A percentile compares a stretch with the other conserved stretches of the same genome.
phyloP scores from a whole-genome alignment of 108 stramenopile species.

The Seminavis robusta region DNA sequence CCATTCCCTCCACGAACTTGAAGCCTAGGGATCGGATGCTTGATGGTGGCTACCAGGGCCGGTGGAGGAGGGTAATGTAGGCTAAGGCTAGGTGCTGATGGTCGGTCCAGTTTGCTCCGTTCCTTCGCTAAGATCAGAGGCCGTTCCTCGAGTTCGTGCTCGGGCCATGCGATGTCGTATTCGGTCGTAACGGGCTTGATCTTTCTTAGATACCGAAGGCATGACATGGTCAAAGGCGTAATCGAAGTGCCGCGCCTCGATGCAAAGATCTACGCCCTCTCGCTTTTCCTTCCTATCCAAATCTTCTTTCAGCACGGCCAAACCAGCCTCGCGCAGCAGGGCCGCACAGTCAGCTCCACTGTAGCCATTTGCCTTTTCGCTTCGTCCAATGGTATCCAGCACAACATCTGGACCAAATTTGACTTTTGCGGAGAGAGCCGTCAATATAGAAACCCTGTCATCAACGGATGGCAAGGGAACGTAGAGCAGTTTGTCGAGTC shows the following conservation, averaged over 20 bases:
- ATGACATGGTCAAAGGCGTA: conserved; percentile 84
- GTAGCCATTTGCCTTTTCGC: conserved; percentile 75
- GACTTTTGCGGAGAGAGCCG: conserved; percentile 60
- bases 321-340: conserved; percentile 82
- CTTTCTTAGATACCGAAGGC: conserved; percentile 82
- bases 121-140: too few relatives aligned
- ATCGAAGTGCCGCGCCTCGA: conserved; percentile 62
- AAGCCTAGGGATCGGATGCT: too few relatives aligned
- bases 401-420: conserved; percentile 64
- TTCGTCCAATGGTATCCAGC: conserved; percentile 60
- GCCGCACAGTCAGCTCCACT: conserved; percentile 91
- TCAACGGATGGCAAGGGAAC: conserved; percentile 88
- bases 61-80: too few relatives aligned
- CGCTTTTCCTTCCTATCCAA: background rate
- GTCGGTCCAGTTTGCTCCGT: too few relatives aligned
- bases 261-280: conserved; percentile 36
- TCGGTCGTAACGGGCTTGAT: conserved; percentile 78
- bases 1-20: too few relatives aligned
- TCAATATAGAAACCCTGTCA: conserved; percentile 82
- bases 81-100: too few relatives aligned
- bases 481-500: conserved; percentile 91
- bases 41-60: too few relatives aligned
- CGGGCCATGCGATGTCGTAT: conserved; percentile 81
- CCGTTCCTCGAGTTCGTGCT: conserved; percentile 62
- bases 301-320: conserved; percentile 78